Percentiles rank a stretch among this genome's conserved stretches.
Conservation (phyloP, 257 asterid species). For the Mentha longifolia region DNA sequence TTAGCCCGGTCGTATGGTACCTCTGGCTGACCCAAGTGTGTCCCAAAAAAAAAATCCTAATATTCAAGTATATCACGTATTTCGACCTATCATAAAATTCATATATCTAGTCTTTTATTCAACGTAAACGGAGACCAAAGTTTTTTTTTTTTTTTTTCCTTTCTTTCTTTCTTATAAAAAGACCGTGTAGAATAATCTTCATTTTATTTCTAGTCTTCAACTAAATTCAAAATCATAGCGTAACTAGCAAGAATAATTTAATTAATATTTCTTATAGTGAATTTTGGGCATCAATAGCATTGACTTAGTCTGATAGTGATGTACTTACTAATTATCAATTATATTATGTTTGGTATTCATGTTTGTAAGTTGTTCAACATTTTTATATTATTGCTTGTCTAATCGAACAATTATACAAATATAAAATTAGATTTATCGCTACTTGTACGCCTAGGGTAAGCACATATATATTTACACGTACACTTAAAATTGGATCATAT, state of each 20-base stretch:
- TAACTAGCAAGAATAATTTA: slow-evolving; percentile 16
- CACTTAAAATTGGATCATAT: too few relatives aligned
- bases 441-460: too few relatives aligned
- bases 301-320: slow-evolving; percentile 40
- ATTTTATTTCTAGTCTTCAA: background rate
- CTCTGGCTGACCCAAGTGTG: too few relatives aligned
- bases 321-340: slow-evolving; percentile 25
- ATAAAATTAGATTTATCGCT: too few relatives aligned
- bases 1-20: too few relatives aligned
- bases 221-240: background rate
- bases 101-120: background rate
- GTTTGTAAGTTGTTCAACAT: slow-evolving; percentile 29
- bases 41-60: too few relatives aligned
- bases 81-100: too few relatives aligned
- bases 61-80: too few relatives aligned
- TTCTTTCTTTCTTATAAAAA: too few relatives aligned
- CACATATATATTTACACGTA: too few relatives aligned
- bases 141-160: too few relatives aligned
- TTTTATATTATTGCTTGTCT: background rate
- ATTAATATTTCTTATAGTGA: slow-evolving; percentile 12
- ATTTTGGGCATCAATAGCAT: slow-evolving; percentile 16
- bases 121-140: background rate
- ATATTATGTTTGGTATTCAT: slow-evolving; percentile 18
- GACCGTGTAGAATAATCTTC: background rate
- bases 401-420: background rate